phyloP scores from a whole-genome alignment of 352 stramenopile species.

The Phytophthora pluvialis region DNA sequence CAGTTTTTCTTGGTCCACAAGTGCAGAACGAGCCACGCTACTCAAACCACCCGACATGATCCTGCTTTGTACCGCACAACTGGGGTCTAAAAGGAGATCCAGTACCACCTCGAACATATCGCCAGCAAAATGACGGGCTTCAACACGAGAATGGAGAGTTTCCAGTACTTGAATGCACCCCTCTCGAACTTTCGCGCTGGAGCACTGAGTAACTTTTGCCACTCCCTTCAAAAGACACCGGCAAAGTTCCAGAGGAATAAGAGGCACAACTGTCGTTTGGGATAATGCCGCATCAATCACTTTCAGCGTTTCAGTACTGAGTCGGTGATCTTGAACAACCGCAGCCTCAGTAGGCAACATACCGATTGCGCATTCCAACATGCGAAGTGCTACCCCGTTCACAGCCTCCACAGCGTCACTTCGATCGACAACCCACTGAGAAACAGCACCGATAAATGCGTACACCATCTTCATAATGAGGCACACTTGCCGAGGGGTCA shows the following conservation, averaged over 20 bases:
- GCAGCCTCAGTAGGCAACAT: constrained; percentile 21
- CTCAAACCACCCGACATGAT: constrained; percentile 17
- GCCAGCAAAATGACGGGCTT: constrained; percentile 19
- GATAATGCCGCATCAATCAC: constrained; percentile 29
- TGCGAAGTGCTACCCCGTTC: constrained; percentile 18
- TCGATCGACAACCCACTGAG: constrained; percentile 10
- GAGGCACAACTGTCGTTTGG: constrained; percentile 7
- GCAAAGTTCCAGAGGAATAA: constrained; percentile 24
- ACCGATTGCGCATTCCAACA: constrained; percentile 30
- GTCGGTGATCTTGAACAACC: constrained; percentile 23
- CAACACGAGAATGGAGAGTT: constrained; percentile 15
- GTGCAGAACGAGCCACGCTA: constrained; percentile 24
- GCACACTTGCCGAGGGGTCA: constrained; percentile 35
- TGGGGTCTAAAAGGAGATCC: constrained; percentile 35
- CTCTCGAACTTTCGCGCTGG: constrained; percentile 31
- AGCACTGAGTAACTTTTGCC: constrained; percentile 9
- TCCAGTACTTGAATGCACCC: constrained; percentile 36
- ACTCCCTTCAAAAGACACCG: constrained; percentile 14
- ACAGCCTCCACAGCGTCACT: constrained; percentile 14
- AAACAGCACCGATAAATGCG: constrained; percentile 27
- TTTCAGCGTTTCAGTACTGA: constrained; percentile 28
- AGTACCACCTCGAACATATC: constrained; percentile 24
- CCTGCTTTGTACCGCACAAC: constrained; percentile 7
- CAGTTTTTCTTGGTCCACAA: constrained; percentile 24
- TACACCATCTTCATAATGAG: constrained; percentile 44